Conservation (phyloP, 2,329 filamentous ascomycete genomes). For the Arthrinium phaeospermum region DNA sequence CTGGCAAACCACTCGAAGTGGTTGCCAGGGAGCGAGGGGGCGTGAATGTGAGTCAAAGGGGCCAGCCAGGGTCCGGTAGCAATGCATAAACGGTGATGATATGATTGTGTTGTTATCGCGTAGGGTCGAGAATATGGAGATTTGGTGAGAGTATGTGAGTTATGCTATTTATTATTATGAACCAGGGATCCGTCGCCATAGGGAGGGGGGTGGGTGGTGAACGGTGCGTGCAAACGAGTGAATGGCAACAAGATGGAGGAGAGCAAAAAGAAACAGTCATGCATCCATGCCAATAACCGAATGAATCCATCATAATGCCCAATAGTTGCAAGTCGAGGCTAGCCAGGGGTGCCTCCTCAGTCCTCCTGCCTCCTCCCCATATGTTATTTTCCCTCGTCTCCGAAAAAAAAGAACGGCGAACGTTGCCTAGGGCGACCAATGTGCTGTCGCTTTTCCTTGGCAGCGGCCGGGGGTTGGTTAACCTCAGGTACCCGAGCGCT, state of each 20-base stretch:
- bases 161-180: conserved; percentile 12
- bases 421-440: conserved; percentile 15
- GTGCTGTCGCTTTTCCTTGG: conserved; percentile 1
- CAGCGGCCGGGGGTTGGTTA: neutral
- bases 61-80: conserved; percentile 1
- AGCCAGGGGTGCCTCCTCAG: neutral
- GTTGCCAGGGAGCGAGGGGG: neutral
- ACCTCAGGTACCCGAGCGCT: neutral
- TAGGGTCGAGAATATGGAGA: neutral
- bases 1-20: conserved; percentile 2
- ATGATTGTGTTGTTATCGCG: neutral
- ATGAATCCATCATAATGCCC: conserved; percentile 13
- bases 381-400: neutral
- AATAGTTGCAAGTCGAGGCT: neutral
- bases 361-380: neutral
- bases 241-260: neutral
- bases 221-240: neutral
- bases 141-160: neutral
- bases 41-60: conserved; percentile 13
- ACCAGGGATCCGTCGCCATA: conserved; percentile 1
- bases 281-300: neutral
- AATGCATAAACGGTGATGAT: conserved; percentile 12
- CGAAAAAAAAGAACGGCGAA: neutral
- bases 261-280: neutral
- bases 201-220: neutral